Evolutionary conservation across 2,329 filamentous ascomycete genomes (phyloP), one percentile per base, ranked within the genome.

Genomic region (Herpomyces periplanetae): DNA sequence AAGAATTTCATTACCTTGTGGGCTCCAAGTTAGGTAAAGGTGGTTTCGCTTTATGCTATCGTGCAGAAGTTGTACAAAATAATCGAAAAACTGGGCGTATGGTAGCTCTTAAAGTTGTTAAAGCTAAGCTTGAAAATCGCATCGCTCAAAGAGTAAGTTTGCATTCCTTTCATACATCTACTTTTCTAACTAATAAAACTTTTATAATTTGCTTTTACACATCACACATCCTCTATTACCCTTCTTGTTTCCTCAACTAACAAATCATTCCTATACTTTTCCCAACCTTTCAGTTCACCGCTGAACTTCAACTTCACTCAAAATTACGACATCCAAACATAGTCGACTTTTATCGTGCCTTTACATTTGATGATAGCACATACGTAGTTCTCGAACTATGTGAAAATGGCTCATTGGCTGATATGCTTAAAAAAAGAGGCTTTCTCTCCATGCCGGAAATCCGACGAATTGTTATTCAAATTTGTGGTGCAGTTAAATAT

Each of bases 311-410:
- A 39, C 88, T 96, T 24, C 80, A 96, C 41, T 88, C 80, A 16
- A 96, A 91, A 36, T 75, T 96, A 57, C 59, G 61, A 22, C 80
- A 96, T 34, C 64, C 65, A 20, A 87, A 88, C 36, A 75, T 96
- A 27, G 80, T 96, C 26, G 64, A 75, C 30, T 96, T 96, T 37
- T 57, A 85, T 31, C 59, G 75, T 29, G 80, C 80, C 13, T 96
- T 96, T 35, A 64, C 73, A 6, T 85, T 73, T 37, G 51, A 69
- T 27, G 59, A 55, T 26, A 73, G 61, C 36, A 91, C 80, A 22
- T 96, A 85, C 31, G 64, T 96, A 18, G 65, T 91, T 17, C 49
- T 96, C 11, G 75, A 96, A 36, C 45, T 96, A 17, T 96, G 80
- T 37, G 62, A 69, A 20, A 91, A 91, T 34, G 80, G 80, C 17